phyloP scores from a whole-genome alignment of 768 basidiomycete species.

The Agrocybe praecox region DNA sequence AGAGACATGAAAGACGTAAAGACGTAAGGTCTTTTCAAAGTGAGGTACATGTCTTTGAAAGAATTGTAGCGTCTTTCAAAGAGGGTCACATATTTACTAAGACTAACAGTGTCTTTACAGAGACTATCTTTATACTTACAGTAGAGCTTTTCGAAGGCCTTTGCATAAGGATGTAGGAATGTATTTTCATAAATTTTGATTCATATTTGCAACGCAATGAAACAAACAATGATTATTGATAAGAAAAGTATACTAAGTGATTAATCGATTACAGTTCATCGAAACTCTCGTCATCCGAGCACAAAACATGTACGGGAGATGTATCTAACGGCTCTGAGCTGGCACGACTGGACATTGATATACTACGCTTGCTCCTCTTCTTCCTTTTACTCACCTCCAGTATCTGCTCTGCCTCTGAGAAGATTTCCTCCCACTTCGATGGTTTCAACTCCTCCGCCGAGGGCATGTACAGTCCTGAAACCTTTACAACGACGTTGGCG shows the following conservation, averaged over 20 bases:
- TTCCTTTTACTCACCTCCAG: background rate
- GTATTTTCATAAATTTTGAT: background rate
- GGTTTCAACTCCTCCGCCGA: background rate
- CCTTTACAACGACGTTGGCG: background rate
- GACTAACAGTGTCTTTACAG: too few species aligned
- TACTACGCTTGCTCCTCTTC: background rate
- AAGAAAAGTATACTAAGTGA: background rate
- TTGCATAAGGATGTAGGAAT: too few species aligned
- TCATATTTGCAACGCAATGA: background rate
- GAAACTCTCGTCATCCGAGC: constrained; percentile 9
- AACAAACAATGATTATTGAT: background rate
- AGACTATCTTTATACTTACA: background rate
- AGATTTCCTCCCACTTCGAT: constrained; percentile 3
- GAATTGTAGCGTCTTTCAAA: too few species aligned
- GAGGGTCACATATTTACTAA: too few species aligned
- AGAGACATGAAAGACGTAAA: constrained; percentile 5
- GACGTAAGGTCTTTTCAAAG: background rate
- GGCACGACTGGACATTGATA: background rate
- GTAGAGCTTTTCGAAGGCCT: too few species aligned
- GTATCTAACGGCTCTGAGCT: background rate
- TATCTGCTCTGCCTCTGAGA: background rate
- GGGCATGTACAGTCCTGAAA: background rate
- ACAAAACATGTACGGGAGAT: background rate
- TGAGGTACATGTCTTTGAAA: constrained; percentile 7
- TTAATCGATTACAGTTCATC: background rate